Evolutionary conservation across 129 eudicot genomes (phyloP), one percentile per base, ranked within the genome.

Genomic region (Tanacetum coccineum): DNA sequence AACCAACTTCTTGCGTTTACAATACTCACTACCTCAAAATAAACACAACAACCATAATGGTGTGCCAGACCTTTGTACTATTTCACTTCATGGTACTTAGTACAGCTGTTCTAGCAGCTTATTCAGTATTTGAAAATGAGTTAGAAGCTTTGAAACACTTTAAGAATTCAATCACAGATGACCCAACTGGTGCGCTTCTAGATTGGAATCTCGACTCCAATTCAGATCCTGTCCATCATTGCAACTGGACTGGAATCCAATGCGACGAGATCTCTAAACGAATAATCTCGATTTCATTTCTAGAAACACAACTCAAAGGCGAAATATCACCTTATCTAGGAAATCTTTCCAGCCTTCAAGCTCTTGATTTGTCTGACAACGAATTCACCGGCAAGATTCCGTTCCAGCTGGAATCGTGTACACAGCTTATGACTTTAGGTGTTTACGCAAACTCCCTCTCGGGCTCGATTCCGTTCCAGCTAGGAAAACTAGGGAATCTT

Each of bases 221-320:
- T 72, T 14, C 64, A 1, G 82, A 66, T 55, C 64, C 80, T 32
- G 52, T 3, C 14, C 85, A 69, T 54, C 87, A 88, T 51, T 92
- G 96, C 84, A 92, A 88, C 81, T 88, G 98, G 98, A 52, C 96
- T 14, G 96, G 96, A 45, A 75, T 92, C 25, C 45, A 67, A 10
- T 92, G 98, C 44, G 76, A 85, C 46, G 54, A 82, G 13, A 19
- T 70, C 3, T 70, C 84, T 1, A 14, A 28, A 14, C 67, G 47
- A 15, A 81, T 92, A 32, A 5, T 86, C 15, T 75, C 85, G 2
- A 80, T 92, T 75, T 79, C 89, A 3, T 44, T 88, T 0, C 59
- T 42, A 1, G 74, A 75, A 49, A 84, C 17, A 40, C 74, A 84
- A 25, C 86, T 88, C 26, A 56, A 74, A 7, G 98, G 98, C 58